Conservation (phyloP, 495 filamentous ascomycete genomes). For the Aspergillus hancockii region DNA sequence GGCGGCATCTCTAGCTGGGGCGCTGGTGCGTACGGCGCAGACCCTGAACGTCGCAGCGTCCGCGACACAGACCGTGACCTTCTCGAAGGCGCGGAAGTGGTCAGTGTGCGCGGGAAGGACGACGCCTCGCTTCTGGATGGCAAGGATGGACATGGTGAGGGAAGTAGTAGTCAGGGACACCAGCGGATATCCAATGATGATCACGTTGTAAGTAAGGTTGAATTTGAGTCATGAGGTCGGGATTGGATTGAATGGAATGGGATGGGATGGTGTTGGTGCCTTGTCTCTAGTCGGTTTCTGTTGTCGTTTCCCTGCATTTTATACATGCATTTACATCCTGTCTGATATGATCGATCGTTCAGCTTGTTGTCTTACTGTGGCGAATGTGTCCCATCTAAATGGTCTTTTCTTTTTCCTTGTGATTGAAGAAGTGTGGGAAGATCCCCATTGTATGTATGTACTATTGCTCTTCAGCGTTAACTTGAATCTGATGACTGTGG, state of each 20-base stretch:
- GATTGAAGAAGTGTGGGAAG: neutral
- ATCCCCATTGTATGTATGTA: neutral
- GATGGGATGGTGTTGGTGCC: neutral
- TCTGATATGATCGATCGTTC: neutral
- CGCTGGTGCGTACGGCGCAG: conserved; percentile 51
- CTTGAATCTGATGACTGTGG: conserved; percentile 1
- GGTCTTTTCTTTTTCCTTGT: neutral
- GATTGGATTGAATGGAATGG: neutral
- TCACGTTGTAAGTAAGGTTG: conserved; percentile 40
- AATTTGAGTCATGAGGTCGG: conserved; percentile 38
- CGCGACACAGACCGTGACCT: conserved; percentile 27
- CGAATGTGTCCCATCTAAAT: neutral
- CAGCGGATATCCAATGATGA: conserved; percentile 19
- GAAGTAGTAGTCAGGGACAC: neutral
- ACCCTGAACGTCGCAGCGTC: conserved; percentile 50
- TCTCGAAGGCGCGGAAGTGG: conserved; percentile 25
- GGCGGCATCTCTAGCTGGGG: conserved; percentile 50
- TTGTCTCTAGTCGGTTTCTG: neutral
- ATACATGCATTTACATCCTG: neutral
- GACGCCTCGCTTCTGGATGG: conserved; percentile 33
- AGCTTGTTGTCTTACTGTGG: neutral
- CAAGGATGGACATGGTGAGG: conserved; percentile 16
- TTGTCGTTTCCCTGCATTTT: neutral
- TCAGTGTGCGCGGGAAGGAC: conserved; percentile 30
- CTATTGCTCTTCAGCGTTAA: conserved; percentile 4